Evolutionary conservation across 2,329 filamentous ascomycete species (phyloP).

Genomic region (Ceratocystis eucalypticola): DNA sequence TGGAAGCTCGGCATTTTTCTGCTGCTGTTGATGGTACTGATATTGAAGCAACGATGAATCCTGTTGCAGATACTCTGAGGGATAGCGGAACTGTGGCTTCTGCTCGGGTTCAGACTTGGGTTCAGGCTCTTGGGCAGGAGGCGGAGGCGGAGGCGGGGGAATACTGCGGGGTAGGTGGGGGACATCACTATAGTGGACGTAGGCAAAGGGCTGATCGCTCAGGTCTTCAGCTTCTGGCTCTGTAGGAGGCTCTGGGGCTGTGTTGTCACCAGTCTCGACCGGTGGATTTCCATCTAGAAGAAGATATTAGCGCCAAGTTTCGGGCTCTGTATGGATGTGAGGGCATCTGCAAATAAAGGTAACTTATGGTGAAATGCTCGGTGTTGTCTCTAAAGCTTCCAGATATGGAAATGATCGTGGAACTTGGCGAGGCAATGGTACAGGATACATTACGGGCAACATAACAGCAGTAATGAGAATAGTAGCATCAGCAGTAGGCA

Average conservation of each 20-base stretch:
- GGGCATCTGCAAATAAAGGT: background rate
- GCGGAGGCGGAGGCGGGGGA: background rate
- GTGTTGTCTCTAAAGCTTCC: background rate
- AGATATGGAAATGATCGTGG: conserved; percentile 2
- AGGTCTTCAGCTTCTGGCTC: background rate
- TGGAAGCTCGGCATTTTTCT: background rate
- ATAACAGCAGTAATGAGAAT: conserved; percentile 1
- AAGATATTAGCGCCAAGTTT: background rate
- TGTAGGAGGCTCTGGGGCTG: background rate
- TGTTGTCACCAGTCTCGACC: background rate
- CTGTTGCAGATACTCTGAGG: background rate
- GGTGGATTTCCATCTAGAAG: background rate
- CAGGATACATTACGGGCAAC: conserved; percentile 3
- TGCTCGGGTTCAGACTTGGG: background rate
- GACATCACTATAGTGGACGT: background rate
- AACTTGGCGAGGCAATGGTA: background rate
- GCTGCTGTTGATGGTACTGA: background rate
- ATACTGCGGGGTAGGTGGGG: background rate
- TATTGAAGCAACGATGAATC: background rate
- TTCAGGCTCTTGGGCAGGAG: background rate
- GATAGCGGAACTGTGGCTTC: background rate
- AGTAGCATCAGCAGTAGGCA: conserved; percentile 4
- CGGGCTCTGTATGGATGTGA: background rate
- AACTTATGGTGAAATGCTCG: background rate
- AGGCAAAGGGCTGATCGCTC: background rate